phyloP scores from a whole-genome alignment of 352 stramenopile species.

The Phytophthora europaea region DNA sequence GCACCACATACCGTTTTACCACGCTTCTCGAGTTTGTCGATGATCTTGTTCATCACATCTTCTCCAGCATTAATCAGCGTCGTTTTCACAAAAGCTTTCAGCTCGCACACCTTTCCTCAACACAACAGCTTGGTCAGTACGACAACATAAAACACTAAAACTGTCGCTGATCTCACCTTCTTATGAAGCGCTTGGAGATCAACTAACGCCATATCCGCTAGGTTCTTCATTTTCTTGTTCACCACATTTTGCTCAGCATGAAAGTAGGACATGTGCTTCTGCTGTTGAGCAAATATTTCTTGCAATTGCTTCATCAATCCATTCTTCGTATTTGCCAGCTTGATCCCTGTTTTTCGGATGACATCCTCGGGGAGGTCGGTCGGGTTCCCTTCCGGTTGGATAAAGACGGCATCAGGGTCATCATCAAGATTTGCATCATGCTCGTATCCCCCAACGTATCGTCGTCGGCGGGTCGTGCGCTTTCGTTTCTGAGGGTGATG shows the following conservation, averaged over 20 bases:
- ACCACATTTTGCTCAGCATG: constrained; percentile 36
- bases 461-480: constrained; percentile 37
- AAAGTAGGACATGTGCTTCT: constrained; percentile 44
- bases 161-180: constrained; percentile 31
- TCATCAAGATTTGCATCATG: constrained; percentile 42
- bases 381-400: constrained; percentile 87
- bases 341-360: constrained; percentile 62
- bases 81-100: constrained; percentile 55
- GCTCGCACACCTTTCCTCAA: constrained; percentile 39
- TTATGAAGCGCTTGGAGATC: constrained; percentile 42
- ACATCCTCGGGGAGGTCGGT: constrained; percentile 83
- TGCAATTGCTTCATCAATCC: constrained; percentile 55
- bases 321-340: constrained; percentile 40
- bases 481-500: constrained; percentile 13
- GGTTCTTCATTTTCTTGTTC: constrained; percentile 32
- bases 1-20: constrained; percentile 47
- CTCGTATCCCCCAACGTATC: constrained; percentile 82
- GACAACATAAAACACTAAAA: background rate
- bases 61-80: constrained; percentile 69
- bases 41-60: constrained; percentile 80
- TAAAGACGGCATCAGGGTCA: constrained; percentile 76
- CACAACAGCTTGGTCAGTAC: background rate
- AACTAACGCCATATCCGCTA: constrained; percentile 28
- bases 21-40: constrained; percentile 48
- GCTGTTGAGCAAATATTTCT: constrained; percentile 35